Percentiles rank a stretch among this genome's conserved stretches.
phyloP scores from a whole-genome alignment of 2,329 filamentous ascomycete species.

The Neonectria coccinea region DNA sequence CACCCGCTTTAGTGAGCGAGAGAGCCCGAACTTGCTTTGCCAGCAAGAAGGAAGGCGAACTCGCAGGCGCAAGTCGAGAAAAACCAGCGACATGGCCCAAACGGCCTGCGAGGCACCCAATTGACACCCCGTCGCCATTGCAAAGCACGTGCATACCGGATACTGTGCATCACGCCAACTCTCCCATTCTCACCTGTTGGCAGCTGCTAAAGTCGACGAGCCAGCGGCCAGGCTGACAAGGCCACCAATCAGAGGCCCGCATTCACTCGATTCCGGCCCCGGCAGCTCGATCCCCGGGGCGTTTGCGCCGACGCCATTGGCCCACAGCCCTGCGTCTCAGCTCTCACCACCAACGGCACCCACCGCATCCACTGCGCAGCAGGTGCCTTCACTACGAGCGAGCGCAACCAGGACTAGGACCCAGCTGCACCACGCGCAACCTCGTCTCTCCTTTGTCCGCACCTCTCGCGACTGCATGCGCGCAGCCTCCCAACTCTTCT shows the following conservation, averaged over 20 bases:
- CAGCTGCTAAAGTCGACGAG: conserved; percentile 4
- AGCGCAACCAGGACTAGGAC: conserved; percentile 34
- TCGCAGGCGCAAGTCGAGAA: background rate
- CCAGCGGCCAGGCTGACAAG: conserved; percentile 15
- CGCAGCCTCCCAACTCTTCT: conserved; percentile 29
- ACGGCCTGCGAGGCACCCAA: conserved; percentile 7
- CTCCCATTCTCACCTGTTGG: background rate
- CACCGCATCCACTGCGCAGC: conserved; percentile 33
- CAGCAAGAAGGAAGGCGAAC: background rate
- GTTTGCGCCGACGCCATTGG: conserved; percentile 34
- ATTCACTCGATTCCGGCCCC: conserved; percentile 27
- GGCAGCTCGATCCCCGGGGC: conserved; percentile 33
- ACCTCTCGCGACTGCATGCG: conserved; percentile 34
- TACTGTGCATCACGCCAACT: conserved; percentile 10
- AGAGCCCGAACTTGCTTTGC: background rate
- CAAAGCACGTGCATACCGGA: conserved; percentile 11
- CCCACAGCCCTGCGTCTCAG: conserved; percentile 20
- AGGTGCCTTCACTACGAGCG: conserved; percentile 22
- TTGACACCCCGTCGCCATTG: conserved; percentile 9
- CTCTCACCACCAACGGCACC: conserved; percentile 34
- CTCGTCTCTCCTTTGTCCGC: conserved; percentile 5
- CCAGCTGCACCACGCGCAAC: conserved; percentile 23
- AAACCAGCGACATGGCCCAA: background rate
- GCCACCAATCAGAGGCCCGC: conserved; percentile 35
- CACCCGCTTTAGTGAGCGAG: background rate